Base-by-base conservation (phyloP, 2,329 filamentous ascomycete genomes). In the Lasiodiplodia gonubiensis region DNA sequence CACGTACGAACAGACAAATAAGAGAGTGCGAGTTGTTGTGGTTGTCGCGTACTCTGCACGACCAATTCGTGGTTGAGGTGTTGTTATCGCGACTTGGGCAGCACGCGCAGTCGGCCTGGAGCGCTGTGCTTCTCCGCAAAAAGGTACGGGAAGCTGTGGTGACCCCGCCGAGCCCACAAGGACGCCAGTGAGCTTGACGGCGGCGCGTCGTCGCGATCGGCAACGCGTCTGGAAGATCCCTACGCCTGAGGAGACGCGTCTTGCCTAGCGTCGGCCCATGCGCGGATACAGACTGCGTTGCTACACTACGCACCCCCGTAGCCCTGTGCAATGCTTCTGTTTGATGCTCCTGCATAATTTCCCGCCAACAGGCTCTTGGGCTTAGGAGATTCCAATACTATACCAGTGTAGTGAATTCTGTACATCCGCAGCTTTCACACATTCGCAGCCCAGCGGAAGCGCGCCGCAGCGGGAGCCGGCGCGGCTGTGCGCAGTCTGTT, bases 91-190 rank as follows among this genome's bases (percentile, higher is more conserved):
- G 39, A 30, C 59, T 27, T 48, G 23, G 59, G n/a, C 27, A 23
- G 18, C 27, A 63, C 59, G 42, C 18, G n/a, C 46, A 51, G 42
- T 18, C 46, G 59, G 42, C n/a, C 27, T 6, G 16, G 5, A 11
- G 21, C 27, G 42, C 42, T 35, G 59, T 1, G n/a, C 59, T 37
- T 51, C 42, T 63, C 59, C 59, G 59, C 59, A 51, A 63, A 63
- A 51, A 63, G 42, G 46, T 18, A 63, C 59, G 30, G 27, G 14
- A 3, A 25, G 42, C 21, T 63, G 59, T 49, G 27, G 16, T 46
- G 27, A 30, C 59, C 46, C 59, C 59, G 59, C 59, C 46, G 27
- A 27, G 33, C 39, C 23, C 16, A 25, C 57, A 33, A 23, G 10
- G 10, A 12, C 23, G 23, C 18, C 6, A 33, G 12, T 11, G 51